Conservation (phyloP, 2,329 filamentous ascomycete species). For the Cercospora janseana region DNA sequence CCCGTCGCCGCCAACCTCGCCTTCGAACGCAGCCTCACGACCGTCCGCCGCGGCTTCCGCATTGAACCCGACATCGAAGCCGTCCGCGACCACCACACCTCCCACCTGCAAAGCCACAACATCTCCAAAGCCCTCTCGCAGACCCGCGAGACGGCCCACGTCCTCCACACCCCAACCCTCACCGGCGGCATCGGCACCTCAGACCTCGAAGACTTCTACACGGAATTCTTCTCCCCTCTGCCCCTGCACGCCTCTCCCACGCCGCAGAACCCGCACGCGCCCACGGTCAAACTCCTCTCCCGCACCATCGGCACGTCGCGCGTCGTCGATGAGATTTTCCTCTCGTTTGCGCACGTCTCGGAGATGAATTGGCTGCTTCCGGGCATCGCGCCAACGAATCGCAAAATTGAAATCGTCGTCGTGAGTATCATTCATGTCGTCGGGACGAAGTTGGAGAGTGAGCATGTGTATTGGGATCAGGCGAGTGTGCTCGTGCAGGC, state of each 20-base stretch:
- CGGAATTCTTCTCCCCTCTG: slow-evolving; percentile 54
- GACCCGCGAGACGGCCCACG: slow-evolving; percentile 40
- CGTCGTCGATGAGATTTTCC: slow-evolving; percentile 60
- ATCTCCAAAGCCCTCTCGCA: slow-evolving; percentile 41
- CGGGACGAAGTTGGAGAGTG: slow-evolving; percentile 54
- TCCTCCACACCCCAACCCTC: slow-evolving; percentile 48
- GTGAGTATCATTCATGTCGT: slow-evolving; percentile 57
- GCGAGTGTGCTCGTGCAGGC: slow-evolving; percentile 60
- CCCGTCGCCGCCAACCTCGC: slow-evolving; percentile 63
- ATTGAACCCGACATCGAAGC: slow-evolving; percentile 48
- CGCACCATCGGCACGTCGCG: slow-evolving; percentile 59
- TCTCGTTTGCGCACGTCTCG: slow-evolving; percentile 57
- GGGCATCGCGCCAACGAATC: slow-evolving; percentile 55
- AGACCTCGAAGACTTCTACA: slow-evolving; percentile 54
- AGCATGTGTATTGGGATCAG: slow-evolving; percentile 63
- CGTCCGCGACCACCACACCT: slow-evolving; percentile 42
- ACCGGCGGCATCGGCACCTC: slow-evolving; percentile 46
- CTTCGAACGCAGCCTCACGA: slow-evolving; percentile 63
- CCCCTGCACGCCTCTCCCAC: slow-evolving; percentile 40
- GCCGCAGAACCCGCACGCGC: slow-evolving; percentile 12
- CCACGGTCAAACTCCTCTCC: slow-evolving; percentile 55
- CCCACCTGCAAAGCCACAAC: slow-evolving; percentile 36
- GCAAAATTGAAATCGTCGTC: slow-evolving; percentile 55
- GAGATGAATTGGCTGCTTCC: slow-evolving; percentile 61
- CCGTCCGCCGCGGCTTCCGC: slow-evolving; percentile 60